These are phyloP conservation scores for Malbranchea cinnamomea DNA, from an alignment of 2,329 filamentous ascomycete species.

Conservation along the genomic window DNA sequence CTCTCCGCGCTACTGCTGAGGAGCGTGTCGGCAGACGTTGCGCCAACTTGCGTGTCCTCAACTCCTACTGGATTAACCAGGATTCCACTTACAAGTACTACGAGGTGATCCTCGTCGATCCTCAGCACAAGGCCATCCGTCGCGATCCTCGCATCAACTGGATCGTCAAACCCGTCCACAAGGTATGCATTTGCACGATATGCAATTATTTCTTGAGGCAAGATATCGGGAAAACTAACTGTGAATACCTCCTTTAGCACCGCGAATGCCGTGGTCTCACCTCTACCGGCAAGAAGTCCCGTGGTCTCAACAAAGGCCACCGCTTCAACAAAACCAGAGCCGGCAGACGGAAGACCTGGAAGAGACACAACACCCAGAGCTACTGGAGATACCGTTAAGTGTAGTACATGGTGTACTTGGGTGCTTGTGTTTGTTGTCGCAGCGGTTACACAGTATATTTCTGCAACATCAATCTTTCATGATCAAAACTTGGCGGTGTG, in stretches of 20 bases:
- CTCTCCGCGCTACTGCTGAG: constrained; percentile 92
- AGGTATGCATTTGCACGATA: constrained; percentile 31
- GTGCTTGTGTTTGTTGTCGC: no score
- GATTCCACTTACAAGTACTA: constrained; percentile 99
- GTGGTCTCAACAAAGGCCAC: constrained; percentile 98
- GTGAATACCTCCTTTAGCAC: constrained; percentile 42
- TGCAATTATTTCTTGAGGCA: no score
- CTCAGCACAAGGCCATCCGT: constrained; percentile 99
- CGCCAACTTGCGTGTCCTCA: constrained; percentile 97
- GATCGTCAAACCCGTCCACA: constrained; percentile 99
- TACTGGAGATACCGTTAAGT: constrained; percentile 88
- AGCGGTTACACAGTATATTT: no score
- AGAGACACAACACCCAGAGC: constrained; percentile 98
- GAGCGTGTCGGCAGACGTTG: constrained; percentile 99
- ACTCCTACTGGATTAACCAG: constrained; percentile 99
- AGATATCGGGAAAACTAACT: no score
- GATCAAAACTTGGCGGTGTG: no score
- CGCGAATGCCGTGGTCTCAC: constrained; percentile 95
- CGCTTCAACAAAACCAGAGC: constrained; percentile 97
- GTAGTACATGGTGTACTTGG: no score
- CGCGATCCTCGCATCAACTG: constrained; percentile 99
- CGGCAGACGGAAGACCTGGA: constrained; percentile 99
- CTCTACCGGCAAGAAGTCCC: constrained; percentile 97
- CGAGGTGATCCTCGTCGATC: constrained; percentile 99
- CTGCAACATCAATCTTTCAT: no score